phyloP scores from a whole-genome alignment of 495 filamentous ascomycete species.

The Articulospora tetracladia region DNA sequence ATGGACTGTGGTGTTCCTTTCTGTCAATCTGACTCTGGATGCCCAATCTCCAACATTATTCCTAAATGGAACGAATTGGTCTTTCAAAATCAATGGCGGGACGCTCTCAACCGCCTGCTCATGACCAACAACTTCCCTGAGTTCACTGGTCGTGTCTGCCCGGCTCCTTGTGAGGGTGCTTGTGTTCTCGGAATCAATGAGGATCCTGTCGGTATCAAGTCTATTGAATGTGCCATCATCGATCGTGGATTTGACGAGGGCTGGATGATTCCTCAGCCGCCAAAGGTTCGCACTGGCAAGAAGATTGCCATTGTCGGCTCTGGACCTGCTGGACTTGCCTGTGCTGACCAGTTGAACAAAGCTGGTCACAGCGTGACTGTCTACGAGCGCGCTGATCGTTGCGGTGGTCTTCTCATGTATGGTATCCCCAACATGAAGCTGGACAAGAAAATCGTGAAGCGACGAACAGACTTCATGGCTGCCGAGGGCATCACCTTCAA shows the following conservation, averaged over 20 bases:
- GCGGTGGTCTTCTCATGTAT: slow-evolving; percentile 95
- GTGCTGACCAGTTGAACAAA: slow-evolving; percentile 94
- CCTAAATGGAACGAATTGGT: slow-evolving; percentile 98
- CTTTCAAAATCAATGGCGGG: slow-evolving; percentile 91
- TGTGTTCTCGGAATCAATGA: slow-evolving; percentile 99
- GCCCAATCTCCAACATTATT: slow-evolving; percentile 99
- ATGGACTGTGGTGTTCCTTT: slow-evolving; percentile 99
- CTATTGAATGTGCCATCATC: slow-evolving; percentile 98
- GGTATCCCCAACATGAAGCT: slow-evolving; percentile 99
- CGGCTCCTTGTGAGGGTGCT: slow-evolving; percentile 94
- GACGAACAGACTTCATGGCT: slow-evolving; percentile 94
- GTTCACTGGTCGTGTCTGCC: slow-evolving; percentile 97
- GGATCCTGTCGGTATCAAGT: slow-evolving; percentile 97
- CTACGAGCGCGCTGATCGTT: slow-evolving; percentile 92
- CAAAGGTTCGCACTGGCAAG: slow-evolving; percentile 81
- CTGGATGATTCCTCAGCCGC: slow-evolving; percentile 91
- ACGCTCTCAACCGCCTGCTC: slow-evolving; percentile 89
- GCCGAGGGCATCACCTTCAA: slow-evolving; percentile 85
- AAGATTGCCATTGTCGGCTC: slow-evolving; percentile 91
- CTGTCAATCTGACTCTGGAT: slow-evolving; percentile 96
- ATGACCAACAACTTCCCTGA: slow-evolving; percentile 99
- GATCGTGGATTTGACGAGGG: slow-evolving; percentile 99
- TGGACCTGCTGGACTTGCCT: slow-evolving; percentile 87
- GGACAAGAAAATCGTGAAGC: slow-evolving; percentile 96
- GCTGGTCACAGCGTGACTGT: slow-evolving; percentile 89